phyloP scores from a whole-genome alignment of 495 filamentous ascomycete genomes.

The Aspergillus incahuasiensis region DNA sequence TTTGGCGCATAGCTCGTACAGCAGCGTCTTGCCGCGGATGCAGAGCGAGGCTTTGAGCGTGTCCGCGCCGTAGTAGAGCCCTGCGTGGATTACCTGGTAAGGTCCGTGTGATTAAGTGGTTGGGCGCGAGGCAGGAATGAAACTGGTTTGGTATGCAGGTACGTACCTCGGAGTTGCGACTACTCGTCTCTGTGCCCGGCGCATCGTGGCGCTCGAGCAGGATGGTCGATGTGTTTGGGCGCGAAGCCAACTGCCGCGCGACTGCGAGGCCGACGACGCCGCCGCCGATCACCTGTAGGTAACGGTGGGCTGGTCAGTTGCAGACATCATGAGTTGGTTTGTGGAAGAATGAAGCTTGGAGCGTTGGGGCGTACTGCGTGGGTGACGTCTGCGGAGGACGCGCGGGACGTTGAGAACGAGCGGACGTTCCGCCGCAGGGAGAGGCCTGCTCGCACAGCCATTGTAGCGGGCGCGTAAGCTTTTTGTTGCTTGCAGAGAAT shows the following conservation, averaged over 20 bases:
- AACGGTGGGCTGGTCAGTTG: conserved; percentile 11
- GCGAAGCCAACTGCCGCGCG: conserved; percentile 65
- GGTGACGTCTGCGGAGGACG: conserved; percentile 63
- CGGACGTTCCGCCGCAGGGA: conserved; percentile 19
- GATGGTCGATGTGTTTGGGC: conserved; percentile 62
- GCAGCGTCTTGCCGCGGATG: conserved; percentile 63
- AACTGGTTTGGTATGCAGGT: too few species aligned
- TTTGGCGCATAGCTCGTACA: conserved; percentile 72
- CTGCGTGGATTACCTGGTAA: conserved; percentile 91
- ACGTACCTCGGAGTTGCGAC: conserved; percentile 85
- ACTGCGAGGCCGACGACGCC: conserved; percentile 92
- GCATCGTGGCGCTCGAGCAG: conserved; percentile 75
- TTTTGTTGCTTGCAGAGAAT: too few species aligned
- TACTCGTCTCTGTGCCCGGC: conserved; percentile 86
- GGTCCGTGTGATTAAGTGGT: too few species aligned
- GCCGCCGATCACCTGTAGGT: conserved; percentile 70
- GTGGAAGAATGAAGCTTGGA: too few species aligned
- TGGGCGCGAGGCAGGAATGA: too few species aligned
- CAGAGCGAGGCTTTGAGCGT: conserved; percentile 84
- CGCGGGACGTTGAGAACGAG: conserved; percentile 36
- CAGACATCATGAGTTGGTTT: neutral
- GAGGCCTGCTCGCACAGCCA: conserved; percentile 20
- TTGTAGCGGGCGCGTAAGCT: too few species aligned
- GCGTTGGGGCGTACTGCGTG: conserved; percentile 65
- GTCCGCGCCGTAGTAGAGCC: conserved; percentile 78